Base-by-base conservation (phyloP, 2,329 filamentous ascomycete genomes). In the Domatiomyces globalis region DNA sequence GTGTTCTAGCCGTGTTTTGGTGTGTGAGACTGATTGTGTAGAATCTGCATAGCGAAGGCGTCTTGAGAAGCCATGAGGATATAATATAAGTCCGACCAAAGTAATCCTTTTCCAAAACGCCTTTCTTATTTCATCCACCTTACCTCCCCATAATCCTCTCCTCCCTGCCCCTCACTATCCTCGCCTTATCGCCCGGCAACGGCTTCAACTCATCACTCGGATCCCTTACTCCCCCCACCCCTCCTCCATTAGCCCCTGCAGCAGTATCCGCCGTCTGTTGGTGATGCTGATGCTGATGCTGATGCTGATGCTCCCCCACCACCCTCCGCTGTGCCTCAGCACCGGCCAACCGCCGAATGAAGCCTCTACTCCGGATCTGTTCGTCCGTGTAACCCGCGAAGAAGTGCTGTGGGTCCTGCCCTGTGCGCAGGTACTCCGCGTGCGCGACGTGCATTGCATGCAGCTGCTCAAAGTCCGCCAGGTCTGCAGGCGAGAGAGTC, bases 161-260 rank as follows among this genome's bases (percentile, higher is more conserved):
- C 56, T 73, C 71, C 3, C 71, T 63, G 17, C 65, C 69, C 39
- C 71, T 64, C 51, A 72, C 67, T 56, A 73, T 72, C 51, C 69
- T 63, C 29, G 71, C 70, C 58, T 72, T 73, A 52, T 73, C 71
- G 0, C 70, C 71, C 1, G 72, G 71, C 45, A 74, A 60, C 15
- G 72, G 72, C 58, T 73, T 74, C 60, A 74, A 56, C 54, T 74
- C 72, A 62, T 74, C 71, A 53, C 68, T 74, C 4, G 72, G 71
- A 61, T 74, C 71, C 18, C 17, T 15, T 45, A 68, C 58, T 7
- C 49, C 48, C 18, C 61, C 63, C 25, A 53, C 51, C 50, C 61
- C 63, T 43, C 29, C 29, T 9, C 29, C 29, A 33, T 7, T n/a
- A n/a, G n/a, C 29, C 7, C 29, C 29, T 33, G 29, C 9, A 10